Percentiles rank a stretch among this genome's conserved stretches.
Evolutionary conservation across 352 stramenopile genomes (phyloP).

Genomic region (Pythium sukuiense): DNA sequence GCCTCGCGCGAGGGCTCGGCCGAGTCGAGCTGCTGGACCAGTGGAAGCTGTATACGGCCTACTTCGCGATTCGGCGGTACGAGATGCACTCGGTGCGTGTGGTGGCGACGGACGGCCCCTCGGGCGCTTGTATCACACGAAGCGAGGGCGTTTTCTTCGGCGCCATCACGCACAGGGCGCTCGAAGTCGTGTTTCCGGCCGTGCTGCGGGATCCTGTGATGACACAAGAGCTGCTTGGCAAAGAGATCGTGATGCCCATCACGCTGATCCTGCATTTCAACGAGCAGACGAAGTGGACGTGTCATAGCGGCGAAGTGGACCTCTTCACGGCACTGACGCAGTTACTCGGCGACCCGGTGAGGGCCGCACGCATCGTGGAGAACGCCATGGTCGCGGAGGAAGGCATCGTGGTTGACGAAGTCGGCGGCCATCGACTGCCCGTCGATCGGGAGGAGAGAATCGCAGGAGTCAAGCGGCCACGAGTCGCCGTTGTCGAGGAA

Average conservation of each 20-base stretch:
- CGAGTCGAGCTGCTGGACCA: conserved; percentile 16
- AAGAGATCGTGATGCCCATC: background rate
- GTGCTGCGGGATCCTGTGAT: background rate
- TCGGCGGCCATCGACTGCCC: background rate
- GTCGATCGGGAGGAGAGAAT: background rate
- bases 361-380: background rate
- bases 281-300: background rate
- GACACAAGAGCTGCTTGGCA: background rate
- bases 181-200: background rate
- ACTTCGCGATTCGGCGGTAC: conserved; percentile 19
- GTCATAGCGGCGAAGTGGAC: background rate
- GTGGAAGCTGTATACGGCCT: conserved; percentile 23
- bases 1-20: background rate
- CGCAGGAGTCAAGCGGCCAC: background rate
- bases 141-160: background rate
- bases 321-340: background rate
- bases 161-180: background rate
- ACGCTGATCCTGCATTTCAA: background rate
- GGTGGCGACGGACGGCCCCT: background rate
- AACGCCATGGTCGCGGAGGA: background rate
- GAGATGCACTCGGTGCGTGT: background rate
- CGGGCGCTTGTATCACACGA: background rate
- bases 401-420: background rate
- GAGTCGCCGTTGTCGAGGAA: background rate
- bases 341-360: background rate